A percentile compares a stretch with the other conserved stretches of the same genome.
Evolutionary conservation across 352 stramenopile genomes (phyloP).

Genomic region (Globisporangium camurandrum): DNA sequence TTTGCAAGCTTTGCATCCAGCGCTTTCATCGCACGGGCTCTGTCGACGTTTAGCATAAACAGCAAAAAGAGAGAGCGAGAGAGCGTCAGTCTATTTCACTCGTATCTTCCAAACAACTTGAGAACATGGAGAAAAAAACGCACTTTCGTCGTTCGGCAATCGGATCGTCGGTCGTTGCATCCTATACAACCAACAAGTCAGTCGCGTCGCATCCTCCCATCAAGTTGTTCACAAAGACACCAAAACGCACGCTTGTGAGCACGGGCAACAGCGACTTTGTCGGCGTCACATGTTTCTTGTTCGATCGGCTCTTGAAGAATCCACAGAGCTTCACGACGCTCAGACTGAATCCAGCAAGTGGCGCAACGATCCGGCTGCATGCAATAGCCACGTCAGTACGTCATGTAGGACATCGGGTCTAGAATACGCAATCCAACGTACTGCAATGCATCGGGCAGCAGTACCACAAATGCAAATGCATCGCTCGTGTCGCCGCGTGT

Average conservation of each 20-base stretch:
- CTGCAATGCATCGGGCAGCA: slow-evolving; percentile 65
- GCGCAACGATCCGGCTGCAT: slow-evolving; percentile 45
- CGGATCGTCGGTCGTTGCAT: slow-evolving; percentile 41
- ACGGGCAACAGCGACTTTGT: slow-evolving; percentile 41
- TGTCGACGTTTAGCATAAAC: slow-evolving; percentile 12
- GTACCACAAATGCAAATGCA: slow-evolving; percentile 60
- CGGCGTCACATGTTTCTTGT: too few species aligned
- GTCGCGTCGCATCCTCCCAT: not conserved
- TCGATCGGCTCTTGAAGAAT: slow-evolving; percentile 73
- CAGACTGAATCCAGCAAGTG: slow-evolving; percentile 73
- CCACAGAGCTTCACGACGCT: slow-evolving; percentile 80
- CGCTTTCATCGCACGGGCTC: slow-evolving; percentile 80
- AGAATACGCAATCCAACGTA: slow-evolving; percentile 26
- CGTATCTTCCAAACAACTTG: not conserved
- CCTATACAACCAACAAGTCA: not conserved
- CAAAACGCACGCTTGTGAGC: not conserved
- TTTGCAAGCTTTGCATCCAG: slow-evolving; percentile 87
- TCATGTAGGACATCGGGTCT: too few species aligned
- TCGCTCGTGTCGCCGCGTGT: slow-evolving; percentile 71
- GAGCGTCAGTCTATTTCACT: not conserved
- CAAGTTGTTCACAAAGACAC: not conserved
- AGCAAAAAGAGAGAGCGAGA: not conserved
- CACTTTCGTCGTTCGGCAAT: slow-evolving; percentile 86
- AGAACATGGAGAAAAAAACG: slow-evolving; percentile 8
- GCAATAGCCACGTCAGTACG: slow-evolving; percentile 2